Evolutionary conservation across 31 red algal genomes (phyloP), one percentile per base, ranked within the genome.

Genomic region (Porphyra umbilicalis): DNA sequence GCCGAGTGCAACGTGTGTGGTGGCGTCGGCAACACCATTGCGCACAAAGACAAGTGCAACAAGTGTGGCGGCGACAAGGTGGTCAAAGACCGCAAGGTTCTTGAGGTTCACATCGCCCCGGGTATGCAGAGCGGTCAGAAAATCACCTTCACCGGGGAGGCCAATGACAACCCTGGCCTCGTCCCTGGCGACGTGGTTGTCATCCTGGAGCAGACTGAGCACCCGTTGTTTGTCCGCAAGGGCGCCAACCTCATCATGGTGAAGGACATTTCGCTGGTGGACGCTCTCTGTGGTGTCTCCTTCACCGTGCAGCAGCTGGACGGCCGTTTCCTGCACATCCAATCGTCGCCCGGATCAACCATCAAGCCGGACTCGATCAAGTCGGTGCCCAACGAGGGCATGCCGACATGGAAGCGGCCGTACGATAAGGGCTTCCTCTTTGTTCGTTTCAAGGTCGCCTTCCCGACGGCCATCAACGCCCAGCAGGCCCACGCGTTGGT

Each of bases 41-140:
- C 83, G 32, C 57, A 18, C 25, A n/a, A n/a, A 71, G 91, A 93
- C 32, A 88, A 90, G 35, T 99, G 97, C 75, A 30, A 18, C 34
- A 80, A 86, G 38, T 99, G 97, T 40, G 44, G 68, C 13, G 97
- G 91, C 37, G 85, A 99, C 31, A 95, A 95, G 84, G 97, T 99
- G 15, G 83, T 85, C 31, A 93, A 99, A 83, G 97, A 99, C 75
- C 87, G 94, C 76, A 95, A 95, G 85, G 91, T 99, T 10, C 71
- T 99, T 20, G 97, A 99, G 76, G 97, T 99, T 9, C 87, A 96
- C 38, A 85, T 99, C 0, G 97, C 96, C 35, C 91, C 91, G 67
- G 97, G 97, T 46, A 99, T 96, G 94, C 82, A 88, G 57, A 78
- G 96, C 79, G 94, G 94, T 6, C 97, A 99, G 83, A 95, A 96